A percentile compares a stretch with the other conserved stretches of the same genome.
Conservation (phyloP, 805 yeast genomes). For the Metschnikowia peoriensis region DNA sequence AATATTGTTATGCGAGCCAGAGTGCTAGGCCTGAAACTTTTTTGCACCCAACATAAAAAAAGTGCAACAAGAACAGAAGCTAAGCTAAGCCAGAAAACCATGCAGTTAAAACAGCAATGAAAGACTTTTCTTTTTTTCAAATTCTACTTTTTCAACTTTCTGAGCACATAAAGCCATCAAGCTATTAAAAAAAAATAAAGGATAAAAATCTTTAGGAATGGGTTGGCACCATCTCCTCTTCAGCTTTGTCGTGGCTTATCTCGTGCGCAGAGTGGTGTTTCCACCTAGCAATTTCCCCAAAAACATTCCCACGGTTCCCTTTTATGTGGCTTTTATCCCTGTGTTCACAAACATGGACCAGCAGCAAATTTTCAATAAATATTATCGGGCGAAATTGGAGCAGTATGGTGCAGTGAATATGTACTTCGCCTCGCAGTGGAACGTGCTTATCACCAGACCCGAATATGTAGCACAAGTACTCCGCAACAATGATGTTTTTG, state of each 20-base stretch:
- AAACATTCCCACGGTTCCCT: slow-evolving; percentile 60
- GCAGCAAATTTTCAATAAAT: slow-evolving; percentile 41
- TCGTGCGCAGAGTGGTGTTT: slow-evolving; percentile 21
- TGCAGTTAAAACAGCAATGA: too few species aligned
- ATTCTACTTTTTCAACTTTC: neutral
- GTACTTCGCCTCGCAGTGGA: slow-evolving; percentile 63
- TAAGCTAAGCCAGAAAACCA: too few species aligned
- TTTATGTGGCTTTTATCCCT: slow-evolving; percentile 53
- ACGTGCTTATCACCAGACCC: slow-evolving; percentile 51
- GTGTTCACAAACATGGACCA: slow-evolving; percentile 47
- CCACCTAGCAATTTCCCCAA: slow-evolving; percentile 54
- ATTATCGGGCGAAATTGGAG: slow-evolving; percentile 45
- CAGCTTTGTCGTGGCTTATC: neutral
- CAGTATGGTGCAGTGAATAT: slow-evolving; percentile 57
- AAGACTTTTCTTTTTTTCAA: neutral
- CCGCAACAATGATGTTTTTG: slow-evolving; percentile 48
- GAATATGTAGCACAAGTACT: slow-evolving; percentile 45
- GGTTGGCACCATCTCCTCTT: slow-evolving; percentile 1
- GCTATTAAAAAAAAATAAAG: too few species aligned
- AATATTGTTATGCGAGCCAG: neutral
- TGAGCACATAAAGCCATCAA: too few species aligned
- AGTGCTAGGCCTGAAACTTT: slow-evolving; percentile 1
- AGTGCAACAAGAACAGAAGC: neutral
- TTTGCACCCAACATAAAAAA: neutral
- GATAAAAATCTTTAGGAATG: neutral